Conservation (phyloP, 139 green algal species). For the Auxenochlorella pyrenoidosa region DNA sequence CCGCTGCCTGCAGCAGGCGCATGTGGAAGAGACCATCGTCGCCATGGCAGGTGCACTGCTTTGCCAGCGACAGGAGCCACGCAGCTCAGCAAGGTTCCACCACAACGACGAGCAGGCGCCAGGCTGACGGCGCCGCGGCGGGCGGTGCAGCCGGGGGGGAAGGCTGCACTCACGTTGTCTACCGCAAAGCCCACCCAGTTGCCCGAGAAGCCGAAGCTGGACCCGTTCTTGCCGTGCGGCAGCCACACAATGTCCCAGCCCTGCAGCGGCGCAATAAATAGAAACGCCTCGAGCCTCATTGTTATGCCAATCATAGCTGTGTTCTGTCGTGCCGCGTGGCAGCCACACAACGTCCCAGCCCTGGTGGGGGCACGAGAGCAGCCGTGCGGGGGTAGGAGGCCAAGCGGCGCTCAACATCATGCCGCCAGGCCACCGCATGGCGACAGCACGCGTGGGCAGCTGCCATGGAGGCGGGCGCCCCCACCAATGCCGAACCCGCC, state of each 20-base stretch:
- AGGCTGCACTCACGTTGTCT: background rate
- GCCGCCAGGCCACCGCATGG: too few species aligned
- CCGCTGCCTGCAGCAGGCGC: too few species aligned
- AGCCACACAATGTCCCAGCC: slow-evolving; percentile 27
- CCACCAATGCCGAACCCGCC: too few species aligned
- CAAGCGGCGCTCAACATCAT: too few species aligned
- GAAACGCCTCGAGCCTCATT: background rate
- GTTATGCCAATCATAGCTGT: too few species aligned
- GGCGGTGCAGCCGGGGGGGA: too few species aligned
- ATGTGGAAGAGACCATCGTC: background rate
- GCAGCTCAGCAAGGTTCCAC: too few species aligned
- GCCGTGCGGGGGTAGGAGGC: too few species aligned
- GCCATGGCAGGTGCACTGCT: background rate
- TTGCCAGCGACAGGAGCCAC: background rate
- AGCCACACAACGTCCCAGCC: slow-evolving; percentile 25
- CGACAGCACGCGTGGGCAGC: background rate
- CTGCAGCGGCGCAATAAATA: background rate
- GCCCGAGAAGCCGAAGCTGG: background rate
- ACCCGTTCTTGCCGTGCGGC: background rate
- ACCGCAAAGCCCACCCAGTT: slow-evolving; percentile 1
- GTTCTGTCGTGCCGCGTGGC: background rate
- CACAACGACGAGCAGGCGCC: too few species aligned
- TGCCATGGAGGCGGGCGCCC: too few species aligned
- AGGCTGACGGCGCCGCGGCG: too few species aligned
- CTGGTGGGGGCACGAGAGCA: background rate